Conservation (phyloP, 179 eudicot species). For the Drosera spatulata region DNA sequence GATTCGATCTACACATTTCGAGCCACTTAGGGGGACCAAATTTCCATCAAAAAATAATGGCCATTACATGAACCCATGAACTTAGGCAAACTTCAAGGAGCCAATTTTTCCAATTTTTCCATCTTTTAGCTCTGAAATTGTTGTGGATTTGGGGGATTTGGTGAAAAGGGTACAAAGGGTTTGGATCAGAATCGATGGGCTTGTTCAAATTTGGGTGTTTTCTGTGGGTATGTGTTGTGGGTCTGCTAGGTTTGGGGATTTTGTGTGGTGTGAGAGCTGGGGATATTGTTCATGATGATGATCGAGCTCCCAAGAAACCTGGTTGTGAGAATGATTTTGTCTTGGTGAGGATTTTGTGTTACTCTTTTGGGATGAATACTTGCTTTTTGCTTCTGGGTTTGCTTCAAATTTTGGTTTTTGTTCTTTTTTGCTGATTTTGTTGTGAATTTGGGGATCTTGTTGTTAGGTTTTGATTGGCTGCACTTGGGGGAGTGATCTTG, state of each 20-base stretch:
- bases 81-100: no score
- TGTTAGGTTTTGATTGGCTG: no score
- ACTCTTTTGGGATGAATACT: slow-evolving; percentile 12
- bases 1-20: no score
- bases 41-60: no score
- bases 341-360: slow-evolving; percentile 26
- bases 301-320: slow-evolving; percentile 67
- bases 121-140: no score
- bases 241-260: slow-evolving; percentile 16
- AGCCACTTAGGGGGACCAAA: no score
- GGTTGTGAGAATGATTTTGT: slow-evolving; percentile 84
- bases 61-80: no score
- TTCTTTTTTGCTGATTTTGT: no score
- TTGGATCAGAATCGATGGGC: slow-evolving; percentile 28
- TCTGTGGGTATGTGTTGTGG: slow-evolving; percentile 17
- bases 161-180: background rate
- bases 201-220: slow-evolving; percentile 19
- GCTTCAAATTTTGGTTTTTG: background rate
- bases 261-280: slow-evolving; percentile 42
- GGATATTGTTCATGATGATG: slow-evolving; percentile 74
- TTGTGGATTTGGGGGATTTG: slow-evolving; percentile 5
- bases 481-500: no score
- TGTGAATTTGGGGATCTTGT: no score
- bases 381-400: slow-evolving; percentile 16
- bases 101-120: no score